Evolutionary conservation across 1,139 yeast species (phyloP).

Genomic region (Nakaseomyces sp.): DNA sequence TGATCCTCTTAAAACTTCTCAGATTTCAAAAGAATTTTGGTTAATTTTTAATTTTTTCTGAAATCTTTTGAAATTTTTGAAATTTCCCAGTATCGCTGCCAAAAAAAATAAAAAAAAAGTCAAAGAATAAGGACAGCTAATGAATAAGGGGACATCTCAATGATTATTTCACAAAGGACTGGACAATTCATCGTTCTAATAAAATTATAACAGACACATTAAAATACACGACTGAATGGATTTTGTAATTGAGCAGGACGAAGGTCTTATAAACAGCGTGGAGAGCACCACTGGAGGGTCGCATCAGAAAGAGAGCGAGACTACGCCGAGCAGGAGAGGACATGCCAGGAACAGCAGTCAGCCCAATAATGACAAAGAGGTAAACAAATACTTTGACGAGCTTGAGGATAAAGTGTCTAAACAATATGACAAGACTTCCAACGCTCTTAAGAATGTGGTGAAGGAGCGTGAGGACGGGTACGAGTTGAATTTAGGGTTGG

Average conservation of each 20-base stretch:
- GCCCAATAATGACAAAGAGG: neutral
- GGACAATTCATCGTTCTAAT: too few species aligned
- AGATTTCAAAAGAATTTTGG: too few species aligned
- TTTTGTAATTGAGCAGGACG: conserved; percentile 5
- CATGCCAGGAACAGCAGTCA: conserved; percentile 9
- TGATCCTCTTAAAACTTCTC: too few species aligned
- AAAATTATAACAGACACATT: too few species aligned
- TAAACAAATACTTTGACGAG: conserved; percentile 31
- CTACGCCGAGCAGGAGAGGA: conserved; percentile 2
- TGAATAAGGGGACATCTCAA: too few species aligned
- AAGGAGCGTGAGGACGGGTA: conserved; percentile 19
- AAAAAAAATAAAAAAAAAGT: too few species aligned
- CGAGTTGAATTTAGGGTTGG: conserved; percentile 20
- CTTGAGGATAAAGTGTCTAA: conserved; percentile 28
- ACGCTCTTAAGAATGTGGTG: conserved; percentile 17
- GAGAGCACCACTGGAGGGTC: neutral
- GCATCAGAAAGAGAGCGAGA: neutral
- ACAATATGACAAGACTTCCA: conserved; percentile 24
- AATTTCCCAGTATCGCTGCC: too few species aligned
- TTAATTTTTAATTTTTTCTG: too few species aligned
- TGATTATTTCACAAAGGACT: too few species aligned
- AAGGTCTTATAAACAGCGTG: neutral
- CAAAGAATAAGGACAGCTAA: too few species aligned
- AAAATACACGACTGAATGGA: too few species aligned
- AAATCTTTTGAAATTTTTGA: too few species aligned